Percentiles rank a stretch among this genome's conserved stretches.
These are phyloP conservation scores for Paxillus rubicundulus DNA, from an alignment of 768 basidiomycete species.

Conservation along the genomic window DNA sequence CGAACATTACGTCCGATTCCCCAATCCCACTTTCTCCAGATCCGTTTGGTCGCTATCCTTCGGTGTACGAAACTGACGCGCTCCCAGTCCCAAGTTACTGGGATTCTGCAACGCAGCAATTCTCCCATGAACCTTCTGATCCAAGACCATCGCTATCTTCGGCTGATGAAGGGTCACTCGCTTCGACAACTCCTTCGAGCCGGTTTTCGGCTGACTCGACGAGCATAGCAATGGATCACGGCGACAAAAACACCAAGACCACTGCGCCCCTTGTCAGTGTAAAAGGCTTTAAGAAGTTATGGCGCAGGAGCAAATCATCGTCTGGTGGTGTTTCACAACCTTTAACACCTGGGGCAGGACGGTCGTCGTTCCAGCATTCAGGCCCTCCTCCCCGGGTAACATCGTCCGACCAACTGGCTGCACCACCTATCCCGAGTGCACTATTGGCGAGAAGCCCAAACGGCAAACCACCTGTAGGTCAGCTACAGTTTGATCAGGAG, in stretches of 20 bases:
- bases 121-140: conserved; percentile 19
- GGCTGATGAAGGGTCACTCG: conserved; percentile 19
- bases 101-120: conserved; percentile 35
- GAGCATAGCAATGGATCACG: conserved; percentile 30
- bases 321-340: conserved; percentile 37
- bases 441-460: conserved; percentile 13
- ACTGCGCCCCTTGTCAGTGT: conserved; percentile 63
- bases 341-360: conserved; percentile 36
- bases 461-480: conserved; percentile 37
- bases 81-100: conserved; percentile 40
- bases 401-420: conserved; percentile 29
- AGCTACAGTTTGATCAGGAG: conserved; percentile 71
- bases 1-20: conserved; percentile 37
- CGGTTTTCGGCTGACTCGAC: conserved; percentile 79
- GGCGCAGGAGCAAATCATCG: conserved; percentile 65
- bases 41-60: conserved; percentile 74
- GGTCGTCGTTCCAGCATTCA: conserved; percentile 33
- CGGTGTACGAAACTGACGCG: conserved; percentile 36
- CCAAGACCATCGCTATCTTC: conserved; percentile 26
- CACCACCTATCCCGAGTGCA: conserved; percentile 26
- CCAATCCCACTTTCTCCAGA: conserved; percentile 84
- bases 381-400: conserved; percentile 33
- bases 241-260: conserved; percentile 29
- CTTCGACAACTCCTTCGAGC: conserved; percentile 42
- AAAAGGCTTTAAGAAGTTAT: conserved; percentile 70